Evolutionary conservation across 1,139 yeast genomes (phyloP), one percentile per base, ranked within the genome.

Genomic region (Debaryomyces sp.): DNA sequence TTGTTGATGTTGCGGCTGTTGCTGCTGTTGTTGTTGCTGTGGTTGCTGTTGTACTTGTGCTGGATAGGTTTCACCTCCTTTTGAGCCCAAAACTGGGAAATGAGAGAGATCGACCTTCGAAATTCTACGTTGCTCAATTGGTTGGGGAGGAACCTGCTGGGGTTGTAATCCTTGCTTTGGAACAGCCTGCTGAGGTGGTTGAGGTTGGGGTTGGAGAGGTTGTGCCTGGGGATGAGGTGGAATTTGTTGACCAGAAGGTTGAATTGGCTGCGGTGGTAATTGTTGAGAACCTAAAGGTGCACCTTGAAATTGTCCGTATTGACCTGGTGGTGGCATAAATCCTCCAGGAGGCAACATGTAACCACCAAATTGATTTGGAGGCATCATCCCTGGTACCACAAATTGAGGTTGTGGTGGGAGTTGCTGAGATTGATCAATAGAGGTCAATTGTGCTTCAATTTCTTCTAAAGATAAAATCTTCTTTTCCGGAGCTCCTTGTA

Each of bases 391-490:
- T 30, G 75, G 75, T 54, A 68, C 60, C 12, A 70, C 74, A 54
- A 60, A 71, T 15, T 61, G 71, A 13, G 62, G 66, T 47, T 65
- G 73, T 30, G 61, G 62, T 13, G 61, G 61, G 46, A 51, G 54
- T 47, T 53, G 62, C 36, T 65, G 72, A 24, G 59, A 47, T 47
- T 64, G 69, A 53, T 75, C 80, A 54, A 75, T 75, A 22, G 79
- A 73, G 53, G 83, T 72, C 67, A 87, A 77, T 60, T 83, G 89
- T 12, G 92, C 89, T 64, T 87, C 94, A 55, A 86, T 84, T 59
- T 88, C 94, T 63, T 85, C 90, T 57, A 87, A 72, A 13, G 92
- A 85, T 55, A 85, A 71, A 42, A 85, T 75, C 59, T 75, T 80
- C 61, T 71, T 73, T 46, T 71, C 80, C 23, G 50, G 54, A 7